A percentile compares a stretch with the other conserved stretches of the same genome.
phyloP scores from a whole-genome alignment of 164 flowering plant species.

The Cinnamomum micranthum region DNA sequence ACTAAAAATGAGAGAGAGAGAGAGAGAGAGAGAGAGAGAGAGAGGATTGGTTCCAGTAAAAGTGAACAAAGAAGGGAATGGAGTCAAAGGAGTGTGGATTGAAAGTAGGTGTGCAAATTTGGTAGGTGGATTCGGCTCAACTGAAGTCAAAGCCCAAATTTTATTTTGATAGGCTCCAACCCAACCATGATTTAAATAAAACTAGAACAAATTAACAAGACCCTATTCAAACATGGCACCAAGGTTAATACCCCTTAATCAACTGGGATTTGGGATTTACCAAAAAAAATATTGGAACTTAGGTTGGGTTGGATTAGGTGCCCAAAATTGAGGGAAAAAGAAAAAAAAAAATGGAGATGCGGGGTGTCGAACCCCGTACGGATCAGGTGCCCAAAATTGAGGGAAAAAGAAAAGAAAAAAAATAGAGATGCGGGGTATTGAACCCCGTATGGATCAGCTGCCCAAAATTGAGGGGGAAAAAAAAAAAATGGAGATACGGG shows the following conservation, averaged over 20 bases:
- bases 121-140: not conserved
- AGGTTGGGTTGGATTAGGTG: too few relatives aligned
- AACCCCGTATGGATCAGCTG: too few relatives aligned
- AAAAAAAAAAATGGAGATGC: conserved; percentile 33
- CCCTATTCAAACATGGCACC: not conserved
- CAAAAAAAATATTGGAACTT: too few relatives aligned
- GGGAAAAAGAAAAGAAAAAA: too few relatives aligned
- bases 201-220: not conserved
- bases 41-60: not conserved
- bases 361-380: conserved; percentile 71
- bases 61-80: not conserved
- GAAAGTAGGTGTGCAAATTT: not conserved
- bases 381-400: too few relatives aligned
- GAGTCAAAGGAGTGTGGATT: not conserved
- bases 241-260: not conserved
- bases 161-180: not conserved
- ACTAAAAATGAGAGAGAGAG: not conserved
- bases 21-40: not conserved
- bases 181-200: not conserved
- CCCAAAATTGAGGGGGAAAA: too few relatives aligned
- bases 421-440: conserved; percentile 66
- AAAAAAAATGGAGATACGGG: conserved; percentile 45
- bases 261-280: too few relatives aligned
- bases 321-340: too few relatives aligned
- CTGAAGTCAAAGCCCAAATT: not conserved